Evolutionary conservation across 1,284 basidiomycete genomes (phyloP).

Genomic region (Coniferiporia sulphurascens): DNA sequence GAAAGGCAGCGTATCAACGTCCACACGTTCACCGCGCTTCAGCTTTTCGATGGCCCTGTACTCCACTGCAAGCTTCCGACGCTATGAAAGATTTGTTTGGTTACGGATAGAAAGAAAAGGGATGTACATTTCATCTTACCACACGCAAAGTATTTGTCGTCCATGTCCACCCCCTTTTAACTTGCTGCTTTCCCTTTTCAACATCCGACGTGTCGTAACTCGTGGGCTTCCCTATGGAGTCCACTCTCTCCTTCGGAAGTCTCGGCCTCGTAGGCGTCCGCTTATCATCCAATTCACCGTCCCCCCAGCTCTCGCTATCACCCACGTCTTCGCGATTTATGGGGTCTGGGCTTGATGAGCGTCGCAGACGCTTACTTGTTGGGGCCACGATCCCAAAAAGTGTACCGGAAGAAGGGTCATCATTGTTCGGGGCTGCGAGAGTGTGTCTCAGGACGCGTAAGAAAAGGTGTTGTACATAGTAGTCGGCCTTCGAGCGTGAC

Average conservation of each 20-base stretch:
- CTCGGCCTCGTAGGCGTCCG: constrained; percentile 26
- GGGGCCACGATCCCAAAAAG: constrained; percentile 5
- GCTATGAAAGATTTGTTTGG: neutral
- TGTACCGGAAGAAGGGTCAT: no score
- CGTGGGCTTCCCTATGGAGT: constrained; percentile 1
- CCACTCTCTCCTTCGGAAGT: constrained; percentile 22
- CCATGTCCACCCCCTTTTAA: neutral
- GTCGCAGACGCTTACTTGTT: constrained; percentile 33
- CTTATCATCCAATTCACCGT: constrained; percentile 25
- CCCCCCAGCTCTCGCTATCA: constrained; percentile 17
- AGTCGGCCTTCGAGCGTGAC: constrained; percentile 63
- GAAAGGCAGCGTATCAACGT: constrained; percentile 56
- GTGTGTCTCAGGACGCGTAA: constrained; percentile 60
- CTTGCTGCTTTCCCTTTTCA: constrained; percentile 4
- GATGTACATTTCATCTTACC: neutral
- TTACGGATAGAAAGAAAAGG: neutral
- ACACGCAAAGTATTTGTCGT: neutral
- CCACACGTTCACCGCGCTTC: constrained; percentile 55
- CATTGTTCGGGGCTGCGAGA: constrained; percentile 33
- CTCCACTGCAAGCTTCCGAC: constrained; percentile 26
- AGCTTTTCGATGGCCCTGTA: constrained; percentile 41
- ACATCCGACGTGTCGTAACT: neutral
- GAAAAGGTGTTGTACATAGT: constrained; percentile 63
- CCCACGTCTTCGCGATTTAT: constrained; percentile 23
- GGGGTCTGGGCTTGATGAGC: constrained; percentile 38